phyloP scores from a whole-genome alignment of 768 basidiomycete genomes.

The Boletus insuetus region DNA sequence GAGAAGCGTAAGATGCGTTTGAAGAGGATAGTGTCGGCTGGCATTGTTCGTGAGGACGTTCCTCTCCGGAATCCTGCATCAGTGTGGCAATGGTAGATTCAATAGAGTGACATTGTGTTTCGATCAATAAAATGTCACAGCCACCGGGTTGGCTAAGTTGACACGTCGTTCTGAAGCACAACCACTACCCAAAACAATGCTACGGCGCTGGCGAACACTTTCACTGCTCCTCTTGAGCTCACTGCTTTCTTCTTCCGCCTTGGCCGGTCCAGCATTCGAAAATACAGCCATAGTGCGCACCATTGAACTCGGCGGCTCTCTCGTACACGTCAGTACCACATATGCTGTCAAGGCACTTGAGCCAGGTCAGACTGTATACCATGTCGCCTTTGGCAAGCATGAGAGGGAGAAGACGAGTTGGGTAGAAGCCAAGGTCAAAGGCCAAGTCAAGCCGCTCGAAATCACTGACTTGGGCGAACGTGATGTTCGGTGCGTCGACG shows the following conservation, averaged over 20 bases:
- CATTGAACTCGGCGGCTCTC: slow-evolving; percentile 84
- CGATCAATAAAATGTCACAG: slow-evolving; percentile 8
- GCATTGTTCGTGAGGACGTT: slow-evolving; percentile 73
- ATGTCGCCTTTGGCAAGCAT: slow-evolving; percentile 58
- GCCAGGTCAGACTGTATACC: slow-evolving; percentile 59
- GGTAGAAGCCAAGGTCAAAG: slow-evolving; percentile 81
- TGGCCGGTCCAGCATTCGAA: slow-evolving; percentile 63
- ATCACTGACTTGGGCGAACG: slow-evolving; percentile 49
- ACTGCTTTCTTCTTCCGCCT: slow-evolving; percentile 38
- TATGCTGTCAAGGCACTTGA: slow-evolving; percentile 77
- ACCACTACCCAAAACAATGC: slow-evolving; percentile 40
- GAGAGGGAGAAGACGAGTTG: slow-evolving; percentile 71
- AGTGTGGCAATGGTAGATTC: slow-evolving; percentile 70
- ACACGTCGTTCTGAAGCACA: slow-evolving; percentile 21
- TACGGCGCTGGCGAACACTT: slow-evolving; percentile 42
- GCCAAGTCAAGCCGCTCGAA: slow-evolving; percentile 51
- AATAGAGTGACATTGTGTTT: too few relatives aligned
- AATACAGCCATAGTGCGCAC: slow-evolving; percentile 88
- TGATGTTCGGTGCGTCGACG: slow-evolving; percentile 47
- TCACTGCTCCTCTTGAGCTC: slow-evolving; percentile 45
- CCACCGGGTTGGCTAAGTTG: neutral
- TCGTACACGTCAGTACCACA: slow-evolving; percentile 86
- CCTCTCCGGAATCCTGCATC: slow-evolving; percentile 73
- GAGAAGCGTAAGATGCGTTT: slow-evolving; percentile 65
- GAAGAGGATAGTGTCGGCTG: slow-evolving; percentile 76